Base-by-base conservation (phyloP, 2,329 filamentous ascomycete genomes). In the Neofusicoccum ribis region DNA sequence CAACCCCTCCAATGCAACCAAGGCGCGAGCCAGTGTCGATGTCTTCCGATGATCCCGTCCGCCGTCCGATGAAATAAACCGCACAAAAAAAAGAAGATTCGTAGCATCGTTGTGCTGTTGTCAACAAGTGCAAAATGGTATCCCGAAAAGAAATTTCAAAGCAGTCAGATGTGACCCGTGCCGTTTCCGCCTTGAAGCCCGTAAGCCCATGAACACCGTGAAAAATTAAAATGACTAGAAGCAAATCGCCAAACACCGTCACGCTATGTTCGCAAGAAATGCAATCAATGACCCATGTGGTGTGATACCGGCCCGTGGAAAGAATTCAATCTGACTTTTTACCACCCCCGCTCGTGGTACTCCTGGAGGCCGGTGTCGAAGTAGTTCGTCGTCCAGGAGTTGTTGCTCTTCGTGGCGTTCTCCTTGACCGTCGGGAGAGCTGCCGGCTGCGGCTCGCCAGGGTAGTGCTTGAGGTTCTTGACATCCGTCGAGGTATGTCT, bases 281-380 rank as follows among this genome's bases (percentile, higher is more conserved):
- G 63, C 63, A 65, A 52, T 65, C 63, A 60, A 59, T 51, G 52
- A 39, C 15, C 23, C 47, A 39, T 37, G 12, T 23, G 15, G 37
- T 41, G 3, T 59, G 54, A 20, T 20, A n/a, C 37, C 41, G 17
- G 39, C 41, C 39, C 39, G 14, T 12, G 52, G 52, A 41, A 27
- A 56, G 52, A 56, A 56, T 56, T 17, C 52, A 56, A 56, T 27
- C 52, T 54, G 36, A 12, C 39, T 54, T 54, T 23, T 54, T 54
- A 96, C 92, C 92, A 96, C 73, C 92, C 92, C 76, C 92, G 91
- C 68, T 89, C 85, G 76, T 96, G 90, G 79, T 95, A 96, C 72
- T 93, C 91, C 75, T 88, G 88, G n/a, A 91, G 87, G 50, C 92
- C 92, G 75, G 89, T 88, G 73, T 90, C 88, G 73, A 96, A 93